Percentiles rank a stretch among this genome's conserved stretches.
phyloP scores from a whole-genome alignment of 345 rosid species.

The Moringa oleifera region DNA sequence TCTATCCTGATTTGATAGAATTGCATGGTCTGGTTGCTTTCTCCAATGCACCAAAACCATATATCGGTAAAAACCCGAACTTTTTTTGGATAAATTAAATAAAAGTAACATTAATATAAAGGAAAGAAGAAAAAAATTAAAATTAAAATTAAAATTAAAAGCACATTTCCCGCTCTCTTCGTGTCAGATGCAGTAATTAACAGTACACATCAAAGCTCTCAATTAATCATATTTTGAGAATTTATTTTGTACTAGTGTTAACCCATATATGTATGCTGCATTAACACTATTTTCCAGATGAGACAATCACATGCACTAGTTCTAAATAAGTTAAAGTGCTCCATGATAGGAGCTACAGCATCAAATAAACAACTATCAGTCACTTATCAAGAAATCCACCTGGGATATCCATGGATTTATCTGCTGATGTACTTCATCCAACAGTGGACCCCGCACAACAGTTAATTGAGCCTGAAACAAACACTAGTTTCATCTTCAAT shows the following conservation, averaged over 20 bases:
- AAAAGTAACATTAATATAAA: too few relatives aligned
- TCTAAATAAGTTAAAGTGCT: conserved; percentile 1
- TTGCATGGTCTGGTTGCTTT: conserved; percentile 2
- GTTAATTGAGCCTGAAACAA: conserved; percentile 51
- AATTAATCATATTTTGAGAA: background rate
- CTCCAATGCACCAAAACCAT: background rate
- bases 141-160: too few relatives aligned
- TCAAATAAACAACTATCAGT: background rate
- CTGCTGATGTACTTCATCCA: conserved; percentile 84
- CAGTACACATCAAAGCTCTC: background rate
- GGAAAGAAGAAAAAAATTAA: too few relatives aligned
- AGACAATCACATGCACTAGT: background rate
- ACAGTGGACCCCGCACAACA: conserved; percentile 61
- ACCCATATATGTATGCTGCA: background rate
- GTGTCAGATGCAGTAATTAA: too few relatives aligned
- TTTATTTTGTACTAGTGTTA: background rate
- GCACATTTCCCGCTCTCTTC: too few relatives aligned
- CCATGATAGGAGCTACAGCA: conserved; percentile 7
- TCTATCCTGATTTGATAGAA: background rate
- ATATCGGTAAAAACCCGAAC: background rate
- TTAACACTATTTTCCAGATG: background rate
- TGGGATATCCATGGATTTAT: conserved; percentile 81
- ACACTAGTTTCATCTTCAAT: conserved; percentile 16
- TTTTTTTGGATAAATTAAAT: too few relatives aligned
- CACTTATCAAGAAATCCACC: conserved; percentile 33